Evolutionary conservation across 2,329 filamentous ascomycete genomes (phyloP).

Genomic region (Claviceps sorghi): DNA sequence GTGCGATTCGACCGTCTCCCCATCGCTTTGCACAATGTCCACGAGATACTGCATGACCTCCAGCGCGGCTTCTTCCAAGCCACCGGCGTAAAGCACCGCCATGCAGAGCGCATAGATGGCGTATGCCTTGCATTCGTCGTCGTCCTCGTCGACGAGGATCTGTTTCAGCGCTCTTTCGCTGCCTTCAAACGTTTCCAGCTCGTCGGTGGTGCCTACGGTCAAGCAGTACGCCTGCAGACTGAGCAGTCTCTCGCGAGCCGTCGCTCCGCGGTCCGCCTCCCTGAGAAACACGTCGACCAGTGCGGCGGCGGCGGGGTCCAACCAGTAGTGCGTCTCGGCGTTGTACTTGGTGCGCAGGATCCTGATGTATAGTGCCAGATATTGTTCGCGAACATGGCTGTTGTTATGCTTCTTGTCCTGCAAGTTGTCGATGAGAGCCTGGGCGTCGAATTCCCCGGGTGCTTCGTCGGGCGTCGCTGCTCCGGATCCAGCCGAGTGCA

Average conservation of each 20-base stretch:
- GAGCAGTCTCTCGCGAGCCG: constrained; percentile 51
- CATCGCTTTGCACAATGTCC: constrained; percentile 68
- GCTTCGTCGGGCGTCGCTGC: constrained; percentile 51
- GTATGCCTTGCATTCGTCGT: constrained; percentile 49
- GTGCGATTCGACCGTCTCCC: constrained; percentile 52
- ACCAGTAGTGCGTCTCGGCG: constrained; percentile 26
- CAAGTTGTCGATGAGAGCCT: constrained; percentile 55
- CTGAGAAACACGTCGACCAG: constrained; percentile 52
- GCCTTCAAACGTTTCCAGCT: constrained; percentile 23
- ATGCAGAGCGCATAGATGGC: constrained; percentile 60
- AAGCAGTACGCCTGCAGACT: constrained; percentile 60
- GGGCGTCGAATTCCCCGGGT: constrained; percentile 43
- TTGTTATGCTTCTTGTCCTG: constrained; percentile 64
- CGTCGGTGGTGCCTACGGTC: constrained; percentile 54
- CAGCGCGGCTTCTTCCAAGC: constrained; percentile 49
- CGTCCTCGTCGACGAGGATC: constrained; percentile 38
- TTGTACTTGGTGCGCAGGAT: constrained; percentile 38
- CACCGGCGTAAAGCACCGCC: constrained; percentile 63
- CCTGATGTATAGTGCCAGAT: constrained; percentile 19
- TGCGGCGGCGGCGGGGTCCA: constrained; percentile 39
- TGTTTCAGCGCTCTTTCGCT: constrained; percentile 18
- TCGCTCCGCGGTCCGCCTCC: constrained; percentile 54
- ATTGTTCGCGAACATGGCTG: constrained; percentile 48
- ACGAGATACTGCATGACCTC: constrained; percentile 63
- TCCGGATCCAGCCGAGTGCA: constrained; percentile 26